Percentiles rank a stretch among this genome's conserved stretches.
Evolutionary conservation across 495 filamentous ascomycete genomes (phyloP).

Genomic region (Hypoxylon trugodes): DNA sequence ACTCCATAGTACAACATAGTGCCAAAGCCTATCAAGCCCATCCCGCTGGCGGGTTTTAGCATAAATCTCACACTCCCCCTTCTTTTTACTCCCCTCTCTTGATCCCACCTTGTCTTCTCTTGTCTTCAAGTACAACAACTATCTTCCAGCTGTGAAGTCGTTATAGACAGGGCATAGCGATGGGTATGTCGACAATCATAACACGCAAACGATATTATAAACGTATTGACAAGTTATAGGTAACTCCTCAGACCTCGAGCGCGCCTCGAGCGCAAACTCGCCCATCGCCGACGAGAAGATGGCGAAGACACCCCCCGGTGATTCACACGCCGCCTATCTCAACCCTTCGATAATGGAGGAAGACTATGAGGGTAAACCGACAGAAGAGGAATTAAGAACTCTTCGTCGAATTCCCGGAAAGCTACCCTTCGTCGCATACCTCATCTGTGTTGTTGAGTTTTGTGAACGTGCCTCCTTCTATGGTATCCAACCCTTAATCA

Average conservation of each 20-base stretch:
- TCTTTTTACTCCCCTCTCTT: constrained; percentile 12
- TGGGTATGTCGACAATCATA: constrained; percentile 29
- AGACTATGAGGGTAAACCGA: constrained; percentile 60
- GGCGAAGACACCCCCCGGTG: constrained; percentile 33
- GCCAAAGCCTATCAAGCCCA: too few relatives aligned
- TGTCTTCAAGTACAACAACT: constrained; percentile 19
- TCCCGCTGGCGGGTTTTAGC: constrained; percentile 24
- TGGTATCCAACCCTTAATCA: constrained; percentile 63
- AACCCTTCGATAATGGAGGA: constrained; percentile 47
- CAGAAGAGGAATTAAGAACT: constrained; percentile 62
- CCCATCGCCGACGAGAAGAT: constrained; percentile 40
- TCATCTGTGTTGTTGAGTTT: constrained; percentile 68
- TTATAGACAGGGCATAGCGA: constrained; percentile 21
- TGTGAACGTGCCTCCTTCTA: constrained; percentile 69
- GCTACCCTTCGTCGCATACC: constrained; percentile 60
- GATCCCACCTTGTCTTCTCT: constrained; percentile 21
- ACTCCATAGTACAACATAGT: constrained; percentile 2
- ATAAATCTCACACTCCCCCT: constrained; percentile 36
- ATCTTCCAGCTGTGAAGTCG: constrained; percentile 12
- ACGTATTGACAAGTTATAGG: constrained; percentile 17
- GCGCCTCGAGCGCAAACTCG: constrained; percentile 15
- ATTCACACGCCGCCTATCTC: constrained; percentile 38
- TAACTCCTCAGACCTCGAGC: constrained; percentile 19
- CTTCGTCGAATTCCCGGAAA: constrained; percentile 65
- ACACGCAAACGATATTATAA: not conserved